Percentiles rank a stretch among this genome's conserved stretches.
Conservation (phyloP, 2,329 filamentous ascomycete genomes). For the Calonectria henricotiae region DNA sequence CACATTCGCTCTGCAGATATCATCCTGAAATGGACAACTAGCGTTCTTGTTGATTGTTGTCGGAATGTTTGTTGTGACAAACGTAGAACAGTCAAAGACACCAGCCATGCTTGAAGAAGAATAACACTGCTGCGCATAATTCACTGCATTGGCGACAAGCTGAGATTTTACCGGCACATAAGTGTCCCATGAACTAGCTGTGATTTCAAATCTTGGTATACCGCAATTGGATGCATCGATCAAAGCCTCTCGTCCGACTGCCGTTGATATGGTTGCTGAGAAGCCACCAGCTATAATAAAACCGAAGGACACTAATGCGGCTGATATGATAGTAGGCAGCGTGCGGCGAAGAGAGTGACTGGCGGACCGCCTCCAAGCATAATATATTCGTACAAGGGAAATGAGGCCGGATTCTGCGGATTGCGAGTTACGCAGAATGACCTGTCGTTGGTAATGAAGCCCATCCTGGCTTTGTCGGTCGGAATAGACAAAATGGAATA, state of each 20-base stretch:
- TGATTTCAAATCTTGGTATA: background rate
- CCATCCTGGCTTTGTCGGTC: background rate
- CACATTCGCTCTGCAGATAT: background rate
- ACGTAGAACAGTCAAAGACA: background rate
- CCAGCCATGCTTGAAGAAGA: conserved; percentile 1
- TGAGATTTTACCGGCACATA: background rate
- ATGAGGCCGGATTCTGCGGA: background rate
- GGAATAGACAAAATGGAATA: background rate
- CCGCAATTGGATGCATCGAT: background rate
- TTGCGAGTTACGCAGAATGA: conserved; percentile 2
- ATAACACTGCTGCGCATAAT: conserved; percentile 21
- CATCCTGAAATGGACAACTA: background rate
- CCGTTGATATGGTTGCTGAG: conserved; percentile 7
- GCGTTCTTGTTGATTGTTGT: background rate
- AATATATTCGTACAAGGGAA: background rate
- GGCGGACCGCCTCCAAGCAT: background rate
- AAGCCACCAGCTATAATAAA: conserved; percentile 12
- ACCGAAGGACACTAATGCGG: background rate
- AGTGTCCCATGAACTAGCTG: background rate
- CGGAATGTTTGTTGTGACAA: background rate
- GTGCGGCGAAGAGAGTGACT: background rate
- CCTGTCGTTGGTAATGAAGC: background rate
- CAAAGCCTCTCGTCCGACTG: background rate
- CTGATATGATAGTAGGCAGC: background rate
- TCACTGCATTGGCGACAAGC: background rate